These are phyloP conservation scores for Rhododendron simsii DNA, from an alignment of 148 eudicot species.

Conservation along the genomic window DNA sequence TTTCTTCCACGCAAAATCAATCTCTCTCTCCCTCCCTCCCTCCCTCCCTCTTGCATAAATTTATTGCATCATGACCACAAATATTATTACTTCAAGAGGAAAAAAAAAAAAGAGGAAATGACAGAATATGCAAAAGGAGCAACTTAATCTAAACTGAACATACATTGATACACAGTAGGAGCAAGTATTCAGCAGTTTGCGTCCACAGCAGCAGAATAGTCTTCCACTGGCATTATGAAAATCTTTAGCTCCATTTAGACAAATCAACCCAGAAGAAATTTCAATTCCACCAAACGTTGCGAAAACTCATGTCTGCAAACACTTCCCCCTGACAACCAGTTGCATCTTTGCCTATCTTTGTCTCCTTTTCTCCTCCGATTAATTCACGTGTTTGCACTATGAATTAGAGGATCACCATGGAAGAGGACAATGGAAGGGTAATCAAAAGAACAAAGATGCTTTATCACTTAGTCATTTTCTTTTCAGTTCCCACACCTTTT, in stretches of 20 bases:
- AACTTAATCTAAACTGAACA: not conserved
- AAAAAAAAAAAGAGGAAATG: not conserved
- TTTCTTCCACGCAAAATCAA: too few species aligned
- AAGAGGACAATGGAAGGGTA: not conserved
- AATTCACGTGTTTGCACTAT: not conserved
- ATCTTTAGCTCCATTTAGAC: not conserved
- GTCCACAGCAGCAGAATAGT: not conserved
- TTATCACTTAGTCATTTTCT: not conserved
- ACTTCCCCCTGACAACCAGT: not conserved
- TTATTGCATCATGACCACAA: too few species aligned
- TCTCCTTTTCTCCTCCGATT: not conserved
- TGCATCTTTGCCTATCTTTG: not conserved
- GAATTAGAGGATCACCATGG: not conserved
- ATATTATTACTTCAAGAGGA: not conserved
- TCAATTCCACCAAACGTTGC: not conserved
- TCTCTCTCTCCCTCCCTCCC: too few species aligned
- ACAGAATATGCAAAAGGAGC: not conserved
- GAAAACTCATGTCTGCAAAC: not conserved
- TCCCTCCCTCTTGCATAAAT: too few species aligned
- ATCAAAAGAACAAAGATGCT: not conserved
- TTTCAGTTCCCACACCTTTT: not conserved
- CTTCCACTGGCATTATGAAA: not conserved
- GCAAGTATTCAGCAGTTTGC: slow-evolving; percentile 2
- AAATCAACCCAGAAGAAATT: not conserved
- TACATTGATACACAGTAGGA: not conserved